A percentile compares a stretch with the other conserved stretches of the same genome.
phyloP scores from a whole-genome alignment of 1,284 basidiomycete genomes.

The Puccinia coronata region DNA sequence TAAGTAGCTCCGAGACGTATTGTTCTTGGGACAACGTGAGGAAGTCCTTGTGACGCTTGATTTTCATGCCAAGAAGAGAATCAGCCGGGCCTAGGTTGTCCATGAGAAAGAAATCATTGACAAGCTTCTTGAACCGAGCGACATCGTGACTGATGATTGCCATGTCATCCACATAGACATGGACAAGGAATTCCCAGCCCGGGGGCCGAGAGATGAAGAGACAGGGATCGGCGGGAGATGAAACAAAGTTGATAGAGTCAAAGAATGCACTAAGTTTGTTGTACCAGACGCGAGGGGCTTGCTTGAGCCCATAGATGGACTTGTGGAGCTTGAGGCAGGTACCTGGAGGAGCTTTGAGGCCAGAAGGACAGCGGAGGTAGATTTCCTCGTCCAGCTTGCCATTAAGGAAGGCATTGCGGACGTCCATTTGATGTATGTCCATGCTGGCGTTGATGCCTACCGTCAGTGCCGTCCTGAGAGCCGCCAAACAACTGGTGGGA shows the following conservation, averaged over 20 bases:
- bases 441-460: too few species aligned
- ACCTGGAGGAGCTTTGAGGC: background rate
- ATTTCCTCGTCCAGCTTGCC: background rate
- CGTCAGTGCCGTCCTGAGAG: background rate
- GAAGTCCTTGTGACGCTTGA: background rate
- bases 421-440: too few species aligned
- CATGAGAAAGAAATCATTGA: constrained; percentile 14
- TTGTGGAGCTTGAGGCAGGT: background rate
- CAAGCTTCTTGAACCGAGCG: background rate
- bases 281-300: too few species aligned
- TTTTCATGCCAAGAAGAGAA: too few species aligned
- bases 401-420: background rate
- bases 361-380: background rate
- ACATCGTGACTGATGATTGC: constrained; percentile 6
- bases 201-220: constrained; percentile 3
- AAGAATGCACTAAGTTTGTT: constrained; percentile 10
- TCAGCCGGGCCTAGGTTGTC: background rate
- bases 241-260: too few species aligned
- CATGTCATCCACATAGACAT: constrained; percentile 21
- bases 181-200: constrained; percentile 8
- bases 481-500: background rate
- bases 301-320: constrained; percentile 17
- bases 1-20: too few species aligned
- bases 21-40: background rate
- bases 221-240: background rate